Percentiles rank a stretch among this genome's conserved stretches.
phyloP scores from a whole-genome alignment of 176 grass and related monocot genomes.

The Paspalum notatum region DNA sequence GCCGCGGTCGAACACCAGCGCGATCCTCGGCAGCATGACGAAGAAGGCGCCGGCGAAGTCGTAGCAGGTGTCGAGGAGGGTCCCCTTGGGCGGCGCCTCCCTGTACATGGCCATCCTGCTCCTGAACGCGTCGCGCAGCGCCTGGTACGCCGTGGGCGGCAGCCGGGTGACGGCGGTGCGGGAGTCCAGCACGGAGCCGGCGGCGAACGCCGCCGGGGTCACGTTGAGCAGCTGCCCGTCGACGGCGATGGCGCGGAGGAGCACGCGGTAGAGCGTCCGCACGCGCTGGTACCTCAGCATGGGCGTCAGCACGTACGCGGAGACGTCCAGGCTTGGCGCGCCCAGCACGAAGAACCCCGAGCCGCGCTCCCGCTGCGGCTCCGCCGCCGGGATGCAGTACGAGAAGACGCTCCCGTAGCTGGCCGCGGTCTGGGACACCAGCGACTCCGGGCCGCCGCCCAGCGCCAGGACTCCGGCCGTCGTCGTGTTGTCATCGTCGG shows the following conservation, averaged over 20 bases:
- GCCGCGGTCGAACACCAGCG: constrained; percentile 36
- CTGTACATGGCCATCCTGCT: constrained; percentile 39
- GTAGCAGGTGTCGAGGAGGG: constrained; percentile 61
- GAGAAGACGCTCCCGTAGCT: constrained; percentile 41
- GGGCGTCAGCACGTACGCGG: constrained; percentile 26
- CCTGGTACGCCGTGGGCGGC: constrained; percentile 53
- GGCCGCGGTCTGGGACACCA: constrained; percentile 50
- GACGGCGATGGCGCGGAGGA: constrained; percentile 43
- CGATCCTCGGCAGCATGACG: constrained; percentile 43
- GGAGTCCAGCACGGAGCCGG: constrained; percentile 62
- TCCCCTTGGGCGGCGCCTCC: neutral
- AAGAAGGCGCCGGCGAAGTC: constrained; percentile 36
- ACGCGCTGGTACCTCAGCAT: neutral
- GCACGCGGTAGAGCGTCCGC: constrained; percentile 48
- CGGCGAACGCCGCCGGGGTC: constrained; percentile 39
- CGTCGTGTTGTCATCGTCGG: constrained; percentile 36
- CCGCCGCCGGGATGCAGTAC: constrained; percentile 79
- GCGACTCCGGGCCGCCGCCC: constrained; percentile 48
- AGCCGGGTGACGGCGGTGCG: constrained; percentile 58
- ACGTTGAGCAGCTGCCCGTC: constrained; percentile 45
- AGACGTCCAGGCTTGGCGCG: neutral
- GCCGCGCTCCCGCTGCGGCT: no score
- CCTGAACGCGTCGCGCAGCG: constrained; percentile 54
- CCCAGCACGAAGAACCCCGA: constrained; percentile 64
- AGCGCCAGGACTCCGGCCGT: constrained; percentile 64